phyloP scores from a whole-genome alignment of 768 basidiomycete species.

The Austroboletus eburneus region DNA sequence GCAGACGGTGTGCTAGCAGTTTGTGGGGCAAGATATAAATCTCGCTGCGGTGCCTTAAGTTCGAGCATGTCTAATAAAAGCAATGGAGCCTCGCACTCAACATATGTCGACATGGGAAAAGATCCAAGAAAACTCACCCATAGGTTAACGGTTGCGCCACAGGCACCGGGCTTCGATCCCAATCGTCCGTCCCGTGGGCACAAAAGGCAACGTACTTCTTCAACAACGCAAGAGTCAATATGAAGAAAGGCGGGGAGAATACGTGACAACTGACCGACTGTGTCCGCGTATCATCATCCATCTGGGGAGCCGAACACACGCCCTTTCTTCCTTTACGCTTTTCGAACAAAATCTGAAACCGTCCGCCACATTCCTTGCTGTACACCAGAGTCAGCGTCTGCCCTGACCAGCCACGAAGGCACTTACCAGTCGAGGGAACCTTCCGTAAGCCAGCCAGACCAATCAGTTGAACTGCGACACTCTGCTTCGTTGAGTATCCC shows the following conservation, averaged over 20 bases:
- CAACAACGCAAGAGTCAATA: background rate
- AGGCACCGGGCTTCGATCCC: constrained; percentile 73
- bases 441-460: constrained; percentile 21
- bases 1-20: too few species aligned
- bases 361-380: constrained; percentile 18
- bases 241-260: background rate
- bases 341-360: constrained; percentile 23
- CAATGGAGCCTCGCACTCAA: constrained; percentile 15
- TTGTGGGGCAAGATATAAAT: constrained; percentile 56
- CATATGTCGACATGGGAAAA: background rate
- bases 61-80: constrained; percentile 66
- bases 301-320: background rate
- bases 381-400: too few species aligned
- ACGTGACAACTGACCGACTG: constrained; percentile 11
- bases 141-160: constrained; percentile 60
- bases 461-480: constrained; percentile 3
- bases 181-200: constrained; percentile 56
- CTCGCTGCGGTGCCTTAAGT: constrained; percentile 63
- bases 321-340: constrained; percentile 10
- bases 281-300: constrained; percentile 17
- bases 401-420: too few species aligned
- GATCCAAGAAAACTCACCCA: constrained; percentile 46
- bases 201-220: constrained; percentile 64
- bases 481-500: constrained; percentile 18
- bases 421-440: constrained; percentile 24